Percentiles rank a stretch among this genome's conserved stretches.
Evolutionary conservation across 2,329 filamentous ascomycete species (phyloP).

Genomic region (Pseudocercospora macadamiae): DNA sequence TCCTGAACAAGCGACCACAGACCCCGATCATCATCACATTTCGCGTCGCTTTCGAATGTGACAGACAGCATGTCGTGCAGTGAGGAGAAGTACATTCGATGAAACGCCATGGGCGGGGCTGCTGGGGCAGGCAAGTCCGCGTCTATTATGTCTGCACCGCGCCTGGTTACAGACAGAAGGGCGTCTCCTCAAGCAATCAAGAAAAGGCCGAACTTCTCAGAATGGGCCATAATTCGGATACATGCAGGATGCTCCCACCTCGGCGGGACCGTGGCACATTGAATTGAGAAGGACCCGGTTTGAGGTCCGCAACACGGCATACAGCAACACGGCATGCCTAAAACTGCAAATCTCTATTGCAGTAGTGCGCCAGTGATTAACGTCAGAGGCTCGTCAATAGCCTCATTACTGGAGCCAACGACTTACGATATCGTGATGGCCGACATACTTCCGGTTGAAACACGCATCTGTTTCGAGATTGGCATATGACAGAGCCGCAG

Average conservation of each 20-base stretch:
- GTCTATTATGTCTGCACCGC: background rate
- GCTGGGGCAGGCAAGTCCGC: background rate
- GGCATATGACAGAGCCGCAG: background rate
- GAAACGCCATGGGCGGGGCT: background rate
- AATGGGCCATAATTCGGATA: background rate
- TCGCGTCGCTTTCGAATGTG: background rate
- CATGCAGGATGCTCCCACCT: background rate
- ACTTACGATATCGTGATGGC: background rate
- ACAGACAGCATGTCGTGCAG: conserved; percentile 7
- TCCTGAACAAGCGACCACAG: background rate
- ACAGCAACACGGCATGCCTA: background rate
- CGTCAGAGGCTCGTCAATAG: conserved; percentile 4
- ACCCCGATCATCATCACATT: background rate
- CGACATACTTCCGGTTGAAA: conserved; percentile 3
- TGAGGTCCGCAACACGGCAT: background rate
- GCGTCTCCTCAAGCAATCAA: background rate
- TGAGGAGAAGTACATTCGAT: background rate
- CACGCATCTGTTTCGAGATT: background rate
- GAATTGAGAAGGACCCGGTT: background rate
- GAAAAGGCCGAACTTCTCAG: background rate
- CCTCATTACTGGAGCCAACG: background rate
- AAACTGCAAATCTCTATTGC: background rate
- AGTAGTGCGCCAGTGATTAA: background rate
- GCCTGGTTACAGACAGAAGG: background rate
- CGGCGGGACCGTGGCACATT: background rate